Conservation (phyloP, 345 rosid species). For the Chamaenerion angustifolium region DNA sequence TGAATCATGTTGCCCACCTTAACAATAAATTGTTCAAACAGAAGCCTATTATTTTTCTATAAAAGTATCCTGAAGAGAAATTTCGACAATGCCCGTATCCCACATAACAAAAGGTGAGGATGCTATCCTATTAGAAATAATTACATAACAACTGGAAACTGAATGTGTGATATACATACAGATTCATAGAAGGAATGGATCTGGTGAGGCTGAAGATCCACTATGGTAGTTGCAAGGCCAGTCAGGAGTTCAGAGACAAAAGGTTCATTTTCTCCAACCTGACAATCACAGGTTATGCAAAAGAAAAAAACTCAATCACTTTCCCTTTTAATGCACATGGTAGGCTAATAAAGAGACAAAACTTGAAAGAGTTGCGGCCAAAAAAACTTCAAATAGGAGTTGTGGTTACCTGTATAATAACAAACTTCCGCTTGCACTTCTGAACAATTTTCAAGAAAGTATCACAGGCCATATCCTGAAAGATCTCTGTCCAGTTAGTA, state of each 20-base stretch:
- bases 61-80: too few relatives aligned
- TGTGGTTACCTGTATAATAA: conserved; percentile 60
- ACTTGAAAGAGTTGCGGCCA: too few relatives aligned
- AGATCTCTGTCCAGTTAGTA: not conserved
- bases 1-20: conserved; percentile 98
- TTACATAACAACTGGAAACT: not conserved
- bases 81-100: too few relatives aligned
- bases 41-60: not conserved
- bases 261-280: conserved; percentile 97
- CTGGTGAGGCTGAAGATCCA: conserved; percentile 98
- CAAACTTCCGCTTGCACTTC: conserved; percentile 97
- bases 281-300: conserved; percentile 13
- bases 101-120: too few relatives aligned
- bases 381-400: too few relatives aligned
- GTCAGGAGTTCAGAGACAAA: conserved; percentile 96
- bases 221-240: conserved; percentile 84
- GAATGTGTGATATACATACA: conserved; percentile 20
- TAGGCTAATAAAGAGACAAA: too few relatives aligned
- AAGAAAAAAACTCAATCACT: not conserved
- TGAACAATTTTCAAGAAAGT: conserved; percentile 98
- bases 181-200: conserved; percentile 98
- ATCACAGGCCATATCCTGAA: conserved; percentile 99
- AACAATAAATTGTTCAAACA: conserved; percentile 1
- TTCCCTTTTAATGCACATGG: not conserved
- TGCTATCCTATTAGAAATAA: too few relatives aligned